Percentiles rank a stretch among this genome's conserved stretches.
phyloP scores from a whole-genome alignment of 108 stramenopile species.

The Conticribra guillardii region DNA sequence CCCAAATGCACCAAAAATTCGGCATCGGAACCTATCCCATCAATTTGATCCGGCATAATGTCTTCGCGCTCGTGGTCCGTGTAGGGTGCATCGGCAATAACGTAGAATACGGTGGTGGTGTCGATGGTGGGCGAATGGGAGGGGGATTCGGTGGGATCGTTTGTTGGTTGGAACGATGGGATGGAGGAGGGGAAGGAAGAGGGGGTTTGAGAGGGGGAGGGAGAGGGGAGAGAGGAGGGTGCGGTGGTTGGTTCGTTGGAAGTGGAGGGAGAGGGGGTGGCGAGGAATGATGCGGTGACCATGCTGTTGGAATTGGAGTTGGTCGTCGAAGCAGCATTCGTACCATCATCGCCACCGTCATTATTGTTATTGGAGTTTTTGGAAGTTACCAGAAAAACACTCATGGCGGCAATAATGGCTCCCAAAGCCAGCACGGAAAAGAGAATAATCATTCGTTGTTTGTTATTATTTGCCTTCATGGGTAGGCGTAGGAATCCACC shows the following conservation, averaged over 20 bases:
- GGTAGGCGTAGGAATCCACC: too few species aligned
- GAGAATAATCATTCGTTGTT: too few species aligned
- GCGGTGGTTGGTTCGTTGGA: slow-evolving; percentile 2
- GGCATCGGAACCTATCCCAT: slow-evolving; percentile 51
- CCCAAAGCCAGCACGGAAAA: too few species aligned
- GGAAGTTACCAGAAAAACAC: too few species aligned
- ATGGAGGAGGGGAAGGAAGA: background rate
- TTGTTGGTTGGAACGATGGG: background rate
- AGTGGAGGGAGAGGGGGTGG: background rate
- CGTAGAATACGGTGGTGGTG: slow-evolving; percentile 58
- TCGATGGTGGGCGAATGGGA: slow-evolving; percentile 4
- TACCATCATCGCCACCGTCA: too few species aligned
- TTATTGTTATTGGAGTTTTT: too few species aligned
- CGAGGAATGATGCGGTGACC: too few species aligned
- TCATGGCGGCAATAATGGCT: too few species aligned
- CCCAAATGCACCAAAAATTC: slow-evolving; percentile 79
- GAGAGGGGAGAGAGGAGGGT: background rate
- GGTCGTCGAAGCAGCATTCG: too few species aligned
- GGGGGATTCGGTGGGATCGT: background rate
- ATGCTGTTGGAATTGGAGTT: background rate
- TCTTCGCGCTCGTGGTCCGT: slow-evolving; percentile 42
- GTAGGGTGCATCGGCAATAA: slow-evolving; percentile 73
- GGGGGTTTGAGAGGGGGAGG: background rate
- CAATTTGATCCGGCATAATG: slow-evolving; percentile 48
- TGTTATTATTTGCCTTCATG: too few species aligned